Evolutionary conservation across 495 filamentous ascomycete genomes (phyloP).

Genomic region (Parathielavia hyrcaniae): DNA sequence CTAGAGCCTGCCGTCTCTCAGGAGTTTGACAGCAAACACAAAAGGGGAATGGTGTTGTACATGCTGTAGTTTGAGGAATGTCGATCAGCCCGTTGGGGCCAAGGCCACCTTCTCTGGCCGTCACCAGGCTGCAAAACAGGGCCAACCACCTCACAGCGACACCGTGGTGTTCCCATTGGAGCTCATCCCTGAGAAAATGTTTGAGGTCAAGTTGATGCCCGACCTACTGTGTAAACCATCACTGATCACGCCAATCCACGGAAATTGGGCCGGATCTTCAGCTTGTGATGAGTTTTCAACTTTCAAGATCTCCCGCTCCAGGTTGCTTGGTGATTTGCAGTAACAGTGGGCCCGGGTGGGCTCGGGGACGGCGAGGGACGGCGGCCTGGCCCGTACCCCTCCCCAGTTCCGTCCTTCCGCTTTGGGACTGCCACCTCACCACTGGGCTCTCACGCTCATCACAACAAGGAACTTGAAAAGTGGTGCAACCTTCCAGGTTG

Average conservation of each 20-base stretch:
- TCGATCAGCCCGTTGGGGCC: not conserved
- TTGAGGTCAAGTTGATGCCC: not conserved
- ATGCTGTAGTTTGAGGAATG: not conserved
- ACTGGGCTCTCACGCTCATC: too few species aligned
- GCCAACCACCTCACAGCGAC: not conserved
- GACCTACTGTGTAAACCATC: too few species aligned
- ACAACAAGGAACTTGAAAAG: not conserved
- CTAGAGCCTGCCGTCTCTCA: not conserved
- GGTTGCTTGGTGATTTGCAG: too few species aligned
- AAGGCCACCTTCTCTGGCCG: not conserved
- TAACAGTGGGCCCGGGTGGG: not conserved
- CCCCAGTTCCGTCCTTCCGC: not conserved
- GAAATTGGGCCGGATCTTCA: not conserved
- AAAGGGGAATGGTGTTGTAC: too few species aligned
- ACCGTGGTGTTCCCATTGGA: not conserved
- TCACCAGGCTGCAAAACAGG: not conserved
- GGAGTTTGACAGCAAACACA: too few species aligned
- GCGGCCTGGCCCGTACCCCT: conserved; percentile 3
- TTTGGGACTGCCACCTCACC: not conserved
- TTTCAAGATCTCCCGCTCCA: too few species aligned
- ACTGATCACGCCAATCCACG: not conserved
- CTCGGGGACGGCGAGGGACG: not conserved
- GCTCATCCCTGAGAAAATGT: not conserved
- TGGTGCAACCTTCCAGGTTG: not conserved
- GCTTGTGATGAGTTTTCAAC: too few species aligned